phyloP scores from a whole-genome alignment of 495 filamentous ascomycete species.

The Annulohypoxylon stygium region DNA sequence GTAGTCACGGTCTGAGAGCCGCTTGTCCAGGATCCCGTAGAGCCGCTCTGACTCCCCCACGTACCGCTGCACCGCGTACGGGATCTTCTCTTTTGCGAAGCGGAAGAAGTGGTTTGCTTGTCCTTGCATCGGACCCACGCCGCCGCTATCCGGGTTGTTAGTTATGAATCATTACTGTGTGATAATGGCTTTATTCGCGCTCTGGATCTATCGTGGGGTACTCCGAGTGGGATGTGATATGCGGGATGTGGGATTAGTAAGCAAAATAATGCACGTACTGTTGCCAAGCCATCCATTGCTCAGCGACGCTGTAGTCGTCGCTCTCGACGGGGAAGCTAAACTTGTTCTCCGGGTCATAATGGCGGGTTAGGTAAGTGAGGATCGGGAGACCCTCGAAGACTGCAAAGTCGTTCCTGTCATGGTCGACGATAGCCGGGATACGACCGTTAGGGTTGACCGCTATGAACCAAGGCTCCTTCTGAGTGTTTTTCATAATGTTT shows the following conservation, averaged over 20 bases:
- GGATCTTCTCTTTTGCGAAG: constrained; percentile 80
- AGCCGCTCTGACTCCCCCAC: constrained; percentile 81
- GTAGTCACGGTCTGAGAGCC: constrained; percentile 70
- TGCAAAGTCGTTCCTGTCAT: constrained; percentile 68
- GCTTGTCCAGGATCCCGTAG: constrained; percentile 79
- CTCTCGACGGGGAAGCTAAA: constrained; percentile 78
- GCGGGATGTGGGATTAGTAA: constrained; percentile 57
- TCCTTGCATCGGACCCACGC: constrained; percentile 87
- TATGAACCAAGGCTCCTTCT: constrained; percentile 77
- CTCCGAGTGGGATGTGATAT: neutral
- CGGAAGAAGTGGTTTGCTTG: constrained; percentile 88
- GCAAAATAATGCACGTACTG: constrained; percentile 49
- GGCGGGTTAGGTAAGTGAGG: constrained; percentile 79
- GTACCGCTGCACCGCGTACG: constrained; percentile 83
- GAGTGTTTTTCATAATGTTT: constrained; percentile 76
- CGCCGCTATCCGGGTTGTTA: constrained; percentile 57
- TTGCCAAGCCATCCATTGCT: constrained; percentile 72
- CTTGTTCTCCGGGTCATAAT: constrained; percentile 82
- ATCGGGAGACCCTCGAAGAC: constrained; percentile 85
- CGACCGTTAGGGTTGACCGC: constrained; percentile 88
- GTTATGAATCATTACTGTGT: neutral
- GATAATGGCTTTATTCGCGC: neutral
- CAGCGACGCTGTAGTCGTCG: constrained; percentile 75
- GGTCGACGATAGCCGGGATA: constrained; percentile 85
- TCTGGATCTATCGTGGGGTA: neutral